These are phyloP conservation scores for Fusarium algeriense DNA, from an alignment of 2,329 filamentous ascomycete species.

Conservation along the genomic window DNA sequence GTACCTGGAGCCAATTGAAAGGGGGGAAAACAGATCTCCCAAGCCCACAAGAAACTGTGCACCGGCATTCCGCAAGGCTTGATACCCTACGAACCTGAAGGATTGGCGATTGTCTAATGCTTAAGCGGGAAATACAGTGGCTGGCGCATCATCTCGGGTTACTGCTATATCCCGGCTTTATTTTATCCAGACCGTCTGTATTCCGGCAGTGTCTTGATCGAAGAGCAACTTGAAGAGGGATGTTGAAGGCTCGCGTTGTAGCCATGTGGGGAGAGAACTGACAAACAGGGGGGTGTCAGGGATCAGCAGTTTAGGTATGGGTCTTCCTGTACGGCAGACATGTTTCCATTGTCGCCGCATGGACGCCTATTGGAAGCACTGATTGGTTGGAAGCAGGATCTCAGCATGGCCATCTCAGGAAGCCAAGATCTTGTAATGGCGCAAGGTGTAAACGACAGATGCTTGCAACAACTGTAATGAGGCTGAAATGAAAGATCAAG, in stretches of 20 bases:
- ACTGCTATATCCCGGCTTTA: slow-evolving; percentile 22
- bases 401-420: slow-evolving; percentile 31
- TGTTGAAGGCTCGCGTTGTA: slow-evolving; percentile 38
- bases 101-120: slow-evolving; percentile 2
- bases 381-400: slow-evolving; percentile 42
- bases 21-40: slow-evolving; percentile 35
- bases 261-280: slow-evolving; percentile 45
- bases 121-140: slow-evolving; percentile 23
- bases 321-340: slow-evolving; percentile 46
- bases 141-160: slow-evolving; percentile 7
- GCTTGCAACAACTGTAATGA: slow-evolving; percentile 5
- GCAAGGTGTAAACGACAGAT: slow-evolving; percentile 29
- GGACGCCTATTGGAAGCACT: slow-evolving; percentile 24
- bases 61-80: slow-evolving; percentile 34
- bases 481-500: slow-evolving; percentile 7
- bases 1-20: slow-evolving; percentile 44
- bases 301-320: slow-evolving; percentile 44
- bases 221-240: slow-evolving; percentile 28
- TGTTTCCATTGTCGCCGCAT: slow-evolving; percentile 50
- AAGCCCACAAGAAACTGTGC: slow-evolving; percentile 31
- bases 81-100: neutral
- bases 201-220: slow-evolving; percentile 18
- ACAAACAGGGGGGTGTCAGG: slow-evolving; percentile 43
- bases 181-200: slow-evolving; percentile 10
- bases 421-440: slow-evolving; percentile 34